Base-by-base conservation (phyloP, 2,329 filamentous ascomycete genomes). In the Neonectria neomacrospora region DNA sequence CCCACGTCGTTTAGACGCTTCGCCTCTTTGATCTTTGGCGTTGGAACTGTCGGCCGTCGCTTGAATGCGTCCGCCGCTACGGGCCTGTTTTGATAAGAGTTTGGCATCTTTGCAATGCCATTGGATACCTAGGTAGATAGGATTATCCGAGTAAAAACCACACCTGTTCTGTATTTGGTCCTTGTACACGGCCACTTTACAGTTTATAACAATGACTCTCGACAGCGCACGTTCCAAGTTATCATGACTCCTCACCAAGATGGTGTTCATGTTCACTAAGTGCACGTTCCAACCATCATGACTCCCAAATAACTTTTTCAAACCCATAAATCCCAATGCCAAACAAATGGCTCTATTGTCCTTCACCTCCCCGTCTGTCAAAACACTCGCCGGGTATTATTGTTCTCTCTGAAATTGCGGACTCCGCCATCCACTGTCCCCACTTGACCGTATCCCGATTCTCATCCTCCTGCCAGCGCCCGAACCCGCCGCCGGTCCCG, bases 401-500 rank as follows among this genome's bases (percentile, higher is more conserved):
- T 52, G 56, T 45, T 9, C 7, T 54, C 28, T 56, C 30, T 16
- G 50, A 32, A 32, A 12, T 53, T 28, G 4, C 30, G 34, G 51
- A 32, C 41, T 57, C 32, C 18, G 11, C 34, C 26, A 71, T 53
- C 68, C 71, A 73, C 14, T 12, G 54, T 48, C 67, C 67, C 71
- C 71, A 73, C 14, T 53, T 58, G 2, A 57, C 28, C 5, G 12
- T 41, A 5, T 59, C 59, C 16, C 42, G 37, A 10, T 14, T 28
- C 50, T 61, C 54, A 5, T 18, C 42, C 53, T 73, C 76, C 18
- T 61, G 52, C 76, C 75, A 77, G 3, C 67, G 63, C 3, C 73
- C 67, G 41, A 75, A 69, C 23, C 67, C 65, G 10, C 62, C 69
- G 2, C 66, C 71, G 8, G 59, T 61, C 1, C 81, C 81, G 30